Evolutionary conservation across 805 yeast species (phyloP).

Genomic region (Candida alai): DNA sequence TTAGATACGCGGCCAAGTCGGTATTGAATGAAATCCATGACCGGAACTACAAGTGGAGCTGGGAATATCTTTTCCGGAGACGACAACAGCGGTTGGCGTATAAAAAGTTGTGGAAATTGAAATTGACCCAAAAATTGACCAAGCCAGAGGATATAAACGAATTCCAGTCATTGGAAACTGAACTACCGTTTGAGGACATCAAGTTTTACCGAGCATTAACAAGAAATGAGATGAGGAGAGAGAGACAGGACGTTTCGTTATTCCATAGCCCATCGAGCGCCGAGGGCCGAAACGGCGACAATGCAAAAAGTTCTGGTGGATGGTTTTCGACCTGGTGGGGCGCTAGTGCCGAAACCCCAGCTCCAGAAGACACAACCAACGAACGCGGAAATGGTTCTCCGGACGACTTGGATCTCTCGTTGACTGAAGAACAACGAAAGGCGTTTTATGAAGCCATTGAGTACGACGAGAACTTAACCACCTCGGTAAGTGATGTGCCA

Average conservation of each 20-base stretch:
- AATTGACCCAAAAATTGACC: slow-evolving; percentile 33
- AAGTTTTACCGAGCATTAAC: slow-evolving; percentile 83
- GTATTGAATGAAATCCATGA: slow-evolving; percentile 80
- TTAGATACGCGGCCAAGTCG: slow-evolving; percentile 72
- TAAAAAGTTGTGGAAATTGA: slow-evolving; percentile 60
- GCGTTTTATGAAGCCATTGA: slow-evolving; percentile 94
- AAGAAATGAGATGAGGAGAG: slow-evolving; percentile 58
- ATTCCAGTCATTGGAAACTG: slow-evolving; percentile 53
- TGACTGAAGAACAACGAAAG: slow-evolving; percentile 83
- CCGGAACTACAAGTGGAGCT: slow-evolving; percentile 75
- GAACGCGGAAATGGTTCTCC: slow-evolving; percentile 24
- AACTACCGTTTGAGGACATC: slow-evolving; percentile 70
- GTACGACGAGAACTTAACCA: slow-evolving; percentile 60
- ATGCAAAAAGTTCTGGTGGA: slow-evolving; percentile 32
- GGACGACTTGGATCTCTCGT: slow-evolving; percentile 28
- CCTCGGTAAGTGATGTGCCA: slow-evolving; percentile 59
- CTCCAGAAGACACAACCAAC: slow-evolving; percentile 16
- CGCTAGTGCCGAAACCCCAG: slow-evolving; percentile 1
- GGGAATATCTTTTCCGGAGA: slow-evolving; percentile 74
- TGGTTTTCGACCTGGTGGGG: slow-evolving; percentile 77
- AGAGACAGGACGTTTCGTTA: slow-evolving; percentile 25
- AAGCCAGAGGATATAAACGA: slow-evolving; percentile 29
- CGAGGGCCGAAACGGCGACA: slow-evolving; percentile 16
- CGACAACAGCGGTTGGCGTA: slow-evolving; percentile 71
- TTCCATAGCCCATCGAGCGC: slow-evolving; percentile 8